Base-by-base conservation (phyloP, 2,329 filamentous ascomycete genomes). In the Aspergillus sp. region DNA sequence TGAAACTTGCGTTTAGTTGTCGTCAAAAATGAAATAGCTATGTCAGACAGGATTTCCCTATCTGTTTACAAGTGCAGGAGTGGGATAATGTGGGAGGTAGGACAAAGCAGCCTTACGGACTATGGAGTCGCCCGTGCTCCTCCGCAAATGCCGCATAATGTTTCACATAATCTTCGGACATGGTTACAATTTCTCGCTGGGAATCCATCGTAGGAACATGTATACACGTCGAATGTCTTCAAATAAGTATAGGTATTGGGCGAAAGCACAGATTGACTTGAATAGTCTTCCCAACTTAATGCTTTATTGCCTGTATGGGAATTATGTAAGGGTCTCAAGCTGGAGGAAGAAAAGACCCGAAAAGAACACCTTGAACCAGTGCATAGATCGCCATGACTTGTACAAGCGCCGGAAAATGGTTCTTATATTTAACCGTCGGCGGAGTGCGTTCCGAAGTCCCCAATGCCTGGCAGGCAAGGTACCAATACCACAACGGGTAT, bases 401-500 rank as follows among this genome's bases (percentile, higher is more conserved):
- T 45, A 90, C 80, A 15, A 86, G 70, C 50, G 70, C 62, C 47
- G 66, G 40, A 52, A 66, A 66, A 23, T 52, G 47, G 21, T 64
- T 65, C 31, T 55, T 65, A 53, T 55, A 53, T 53, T 67, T 65
- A 37, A 37, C 17, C 9, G 21, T 31, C 39, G 41, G 21, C 54
- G 35, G 57, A 35, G 56, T 50, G n/a, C 55, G 51, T 48, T 61
- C 62, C 54, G 56, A 56, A 35, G 63, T 57, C 33, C 63, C 60
- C 45, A 74, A 58, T 15, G 68, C 63, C 37, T 61, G 61, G 17
- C 75, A 76, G 1, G 90, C 90, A 40, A 96, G 72, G 80, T 89
- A 91, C 81, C 90, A 88, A 71, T 96, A 95, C 91, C 92, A 97
- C 17, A 95, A 75, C 1, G 92, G 90, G 73, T 93, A 96, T 0